A percentile compares a stretch with the other conserved stretches of the same genome.
These are phyloP conservation scores for Hypoxylon cercidicola DNA, from an alignment of 495 filamentous ascomycete species.

Conservation along the genomic window DNA sequence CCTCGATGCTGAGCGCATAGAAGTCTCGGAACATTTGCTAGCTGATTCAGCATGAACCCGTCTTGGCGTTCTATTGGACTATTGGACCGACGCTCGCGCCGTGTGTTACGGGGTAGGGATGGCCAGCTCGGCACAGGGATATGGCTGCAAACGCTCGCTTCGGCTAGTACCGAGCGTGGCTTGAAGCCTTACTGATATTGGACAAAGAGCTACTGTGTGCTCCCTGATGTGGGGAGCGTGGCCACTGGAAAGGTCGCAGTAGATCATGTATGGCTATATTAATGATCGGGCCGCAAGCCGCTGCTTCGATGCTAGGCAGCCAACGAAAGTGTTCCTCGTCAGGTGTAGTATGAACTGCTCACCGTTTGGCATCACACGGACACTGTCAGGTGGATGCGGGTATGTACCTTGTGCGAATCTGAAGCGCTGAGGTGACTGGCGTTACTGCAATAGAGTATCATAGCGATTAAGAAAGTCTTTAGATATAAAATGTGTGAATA, in stretches of 20 bases:
- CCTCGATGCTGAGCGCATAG: conserved; percentile 2
- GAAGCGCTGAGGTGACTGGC: conserved; percentile 9
- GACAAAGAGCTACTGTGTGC: neutral
- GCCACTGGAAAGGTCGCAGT: conserved; percentile 10
- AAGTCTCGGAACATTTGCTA: conserved; percentile 28
- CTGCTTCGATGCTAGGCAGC: neutral
- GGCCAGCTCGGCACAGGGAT: neutral
- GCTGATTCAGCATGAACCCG: conserved; percentile 34
- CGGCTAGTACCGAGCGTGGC: conserved; percentile 31
- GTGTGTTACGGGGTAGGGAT: neutral
- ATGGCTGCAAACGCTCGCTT: conserved; percentile 12
- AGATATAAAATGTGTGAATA: too few relatives aligned
- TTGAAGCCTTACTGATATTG: conserved; percentile 35
- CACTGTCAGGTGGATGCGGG: conserved; percentile 30
- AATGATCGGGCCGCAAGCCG: conserved; percentile 12
- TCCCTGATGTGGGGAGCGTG: neutral
- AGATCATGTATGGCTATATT: conserved; percentile 17
- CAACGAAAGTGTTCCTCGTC: neutral
- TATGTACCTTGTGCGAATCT: conserved; percentile 9
- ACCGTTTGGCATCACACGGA: conserved; percentile 22
- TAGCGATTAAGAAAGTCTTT: neutral
- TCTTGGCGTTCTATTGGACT: conserved; percentile 23
- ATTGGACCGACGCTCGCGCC: neutral
- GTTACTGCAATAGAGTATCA: neutral
- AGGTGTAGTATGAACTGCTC: neutral